Evolutionary conservation across 176 grass and related monocot genomes (phyloP).

Genomic region (Miscanthus lutarioriparius): DNA sequence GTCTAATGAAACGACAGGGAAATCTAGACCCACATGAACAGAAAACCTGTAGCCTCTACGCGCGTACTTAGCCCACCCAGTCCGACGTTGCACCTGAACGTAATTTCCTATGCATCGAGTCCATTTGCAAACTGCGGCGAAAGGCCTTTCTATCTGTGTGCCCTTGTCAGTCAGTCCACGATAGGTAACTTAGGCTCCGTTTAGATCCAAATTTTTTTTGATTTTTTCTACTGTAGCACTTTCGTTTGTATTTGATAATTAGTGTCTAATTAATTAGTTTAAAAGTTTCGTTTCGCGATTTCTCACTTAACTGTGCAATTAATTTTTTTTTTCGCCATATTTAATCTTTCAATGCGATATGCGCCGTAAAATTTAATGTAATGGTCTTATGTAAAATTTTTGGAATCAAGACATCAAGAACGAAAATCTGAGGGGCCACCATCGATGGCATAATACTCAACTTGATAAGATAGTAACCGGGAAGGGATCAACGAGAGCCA

Average conservation of each 20-base stretch:
- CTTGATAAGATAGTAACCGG: constrained; percentile 30
- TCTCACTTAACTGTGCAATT: too few relatives aligned
- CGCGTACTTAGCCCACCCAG: neutral
- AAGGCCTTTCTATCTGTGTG: neutral
- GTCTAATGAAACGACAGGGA: neutral
- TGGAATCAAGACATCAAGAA: too few relatives aligned
- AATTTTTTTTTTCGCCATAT: too few relatives aligned
- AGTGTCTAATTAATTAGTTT: too few relatives aligned
- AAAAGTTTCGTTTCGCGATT: too few relatives aligned
- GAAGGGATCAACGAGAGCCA: constrained; percentile 5
- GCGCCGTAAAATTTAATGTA: too few relatives aligned
- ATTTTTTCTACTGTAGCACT: too few relatives aligned
- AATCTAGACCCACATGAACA: neutral
- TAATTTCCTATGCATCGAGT: neutral
- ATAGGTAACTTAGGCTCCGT: constrained; percentile 31
- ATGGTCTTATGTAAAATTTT: too few relatives aligned
- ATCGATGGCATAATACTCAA: neutral
- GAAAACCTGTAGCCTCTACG: too few relatives aligned
- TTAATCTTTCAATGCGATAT: too few relatives aligned
- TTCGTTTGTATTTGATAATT: too few relatives aligned
- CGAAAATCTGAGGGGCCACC: neutral
- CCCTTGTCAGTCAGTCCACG: constrained; percentile 10
- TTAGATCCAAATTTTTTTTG: too few relatives aligned
- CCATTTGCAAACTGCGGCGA: neutral
- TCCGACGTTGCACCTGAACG: neutral